Evolutionary conservation across 1,284 basidiomycete species (phyloP), one percentile per base, ranked within the genome.

Genomic region (Rhodotorula sp.): DNA sequence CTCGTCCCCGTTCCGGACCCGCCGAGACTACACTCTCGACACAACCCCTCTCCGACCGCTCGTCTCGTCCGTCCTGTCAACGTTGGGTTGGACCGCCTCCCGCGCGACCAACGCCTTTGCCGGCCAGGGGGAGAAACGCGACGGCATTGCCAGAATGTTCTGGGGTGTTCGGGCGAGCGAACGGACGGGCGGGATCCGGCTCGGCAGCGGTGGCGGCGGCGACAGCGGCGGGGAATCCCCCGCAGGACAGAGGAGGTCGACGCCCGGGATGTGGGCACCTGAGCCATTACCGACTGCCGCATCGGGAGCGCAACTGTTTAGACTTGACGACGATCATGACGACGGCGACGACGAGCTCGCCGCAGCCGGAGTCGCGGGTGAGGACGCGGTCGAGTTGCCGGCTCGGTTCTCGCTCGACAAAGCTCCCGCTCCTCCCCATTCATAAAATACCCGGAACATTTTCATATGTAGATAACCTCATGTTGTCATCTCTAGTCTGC

Each of bases 361-460:
- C n/a, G 64, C 14, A 54, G n/a, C 16, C 52, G 52, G n/a, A 10
- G 23, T 6, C 16, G 12, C n/a, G 15, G 26, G 49, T 18, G 49
- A 51, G 49, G 23, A 72, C 43, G 64, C 70, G 23, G 67, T 67
- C 39, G 70, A 72, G 57, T 46, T 72, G 39, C 70, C 70, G 49
- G 15, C 31, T 21, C 31, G 65, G 26, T 72, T 72, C 39, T 61
- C 43, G 16, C 52, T 67, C 16, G 57, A 51, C 21, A 29, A 29
- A 29, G n/a, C 20, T 10, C n/a, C 52, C 39, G 46, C 14, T 23
- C 23, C 14, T 54, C 39, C 39, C 12, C 39, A 14, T 10, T 1
- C 39, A 43, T 43, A 43, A 10, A 43, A 43, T 12, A 12, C 12
- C 39, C 39, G 39, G 39, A 43, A 43, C 39, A 43, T 12, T 43